Percentiles rank a stretch among this genome's conserved stretches.
phyloP scores from a whole-genome alignment of 495 filamentous ascomycete genomes.

The Aspergillus incahuasiensis region DNA sequence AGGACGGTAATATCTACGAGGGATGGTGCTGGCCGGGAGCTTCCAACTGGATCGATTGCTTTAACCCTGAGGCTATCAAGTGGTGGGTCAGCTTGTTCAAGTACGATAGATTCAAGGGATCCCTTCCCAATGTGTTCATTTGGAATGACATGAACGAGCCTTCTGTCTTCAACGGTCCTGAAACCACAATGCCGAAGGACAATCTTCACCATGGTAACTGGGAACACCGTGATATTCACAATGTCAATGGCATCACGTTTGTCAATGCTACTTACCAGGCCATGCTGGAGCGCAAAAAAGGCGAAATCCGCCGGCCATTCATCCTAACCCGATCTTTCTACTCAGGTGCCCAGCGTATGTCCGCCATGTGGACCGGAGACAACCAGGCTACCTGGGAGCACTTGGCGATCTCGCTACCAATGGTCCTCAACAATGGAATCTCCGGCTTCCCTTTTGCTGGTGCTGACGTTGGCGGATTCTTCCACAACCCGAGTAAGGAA shows the following conservation, averaged over 20 bases:
- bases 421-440: slow-evolving; percentile 89
- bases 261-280: slow-evolving; percentile 89
- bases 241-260: slow-evolving; percentile 89
- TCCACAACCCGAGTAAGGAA: slow-evolving; percentile 90
- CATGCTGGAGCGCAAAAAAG: slow-evolving; percentile 72
- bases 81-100: slow-evolving; percentile 92
- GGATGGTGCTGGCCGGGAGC: slow-evolving; percentile 98
- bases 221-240: slow-evolving; percentile 97
- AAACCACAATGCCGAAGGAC: slow-evolving; percentile 95
- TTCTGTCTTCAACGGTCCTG: slow-evolving; percentile 95
- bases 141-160: slow-evolving; percentile 99
- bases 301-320: slow-evolving; percentile 76
- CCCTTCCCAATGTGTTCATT: slow-evolving; percentile 77
- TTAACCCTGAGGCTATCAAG: slow-evolving; percentile 76
- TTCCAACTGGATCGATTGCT: slow-evolving; percentile 92
- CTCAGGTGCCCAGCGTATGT: slow-evolving; percentile 79
- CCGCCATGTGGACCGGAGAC: slow-evolving; percentile 98
- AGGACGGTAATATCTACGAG: slow-evolving; percentile 83
- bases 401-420: slow-evolving; percentile 77
- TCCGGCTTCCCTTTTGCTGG: slow-evolving; percentile 91
- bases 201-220: slow-evolving; percentile 87
- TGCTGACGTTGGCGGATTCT: slow-evolving; percentile 96
- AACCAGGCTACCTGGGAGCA: slow-evolving; percentile 94
- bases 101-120: slow-evolving; percentile 79
- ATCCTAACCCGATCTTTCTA: slow-evolving; percentile 90